These are phyloP conservation scores for Thalassiosira hispida DNA, from an alignment of 352 stramenopile genomes.

Conservation along the genomic window DNA sequence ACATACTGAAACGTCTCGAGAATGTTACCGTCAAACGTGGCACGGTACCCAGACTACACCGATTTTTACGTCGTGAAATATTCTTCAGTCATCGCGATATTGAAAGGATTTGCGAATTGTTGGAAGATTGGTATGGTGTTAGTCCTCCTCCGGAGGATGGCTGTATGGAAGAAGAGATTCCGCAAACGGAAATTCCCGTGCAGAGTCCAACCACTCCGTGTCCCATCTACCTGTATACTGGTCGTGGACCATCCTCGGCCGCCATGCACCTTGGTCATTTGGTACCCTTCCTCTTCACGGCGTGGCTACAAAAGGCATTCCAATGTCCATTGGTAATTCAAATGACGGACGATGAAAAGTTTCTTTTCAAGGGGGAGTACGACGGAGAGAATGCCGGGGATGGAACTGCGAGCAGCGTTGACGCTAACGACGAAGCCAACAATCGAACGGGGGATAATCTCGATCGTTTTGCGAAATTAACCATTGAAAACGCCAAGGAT, in stretches of 20 bases:
- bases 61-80: constrained; percentile 97
- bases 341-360: constrained; percentile 99
- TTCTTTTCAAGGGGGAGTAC: constrained; percentile 97
- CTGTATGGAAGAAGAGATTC: constrained; percentile 25
- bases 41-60: constrained; percentile 86
- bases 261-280: constrained; percentile 99
- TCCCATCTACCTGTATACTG: constrained; percentile 98
- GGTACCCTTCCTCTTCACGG: constrained; percentile 99
- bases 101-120: constrained; percentile 91
- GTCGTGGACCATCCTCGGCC: constrained; percentile 94
- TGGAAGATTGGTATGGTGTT: constrained; percentile 58
- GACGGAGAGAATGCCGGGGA: constrained; percentile 63
- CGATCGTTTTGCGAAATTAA: constrained; percentile 90
- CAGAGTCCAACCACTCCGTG: constrained; percentile 31
- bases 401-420: background rate
- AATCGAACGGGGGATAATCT: constrained; percentile 82
- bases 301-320: constrained; percentile 97
- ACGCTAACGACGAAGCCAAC: constrained; percentile 6
- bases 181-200: constrained; percentile 7
- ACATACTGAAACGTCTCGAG: constrained; percentile 95
- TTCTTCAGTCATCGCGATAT: constrained; percentile 99
- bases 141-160: constrained; percentile 33
- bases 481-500: constrained; percentile 99
- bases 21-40: constrained; percentile 90
- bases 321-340: constrained; percentile 99